These are phyloP conservation scores for Berkeleyomyces basicola DNA, from an alignment of 2,329 filamentous ascomycete species.

Conservation along the genomic window DNA sequence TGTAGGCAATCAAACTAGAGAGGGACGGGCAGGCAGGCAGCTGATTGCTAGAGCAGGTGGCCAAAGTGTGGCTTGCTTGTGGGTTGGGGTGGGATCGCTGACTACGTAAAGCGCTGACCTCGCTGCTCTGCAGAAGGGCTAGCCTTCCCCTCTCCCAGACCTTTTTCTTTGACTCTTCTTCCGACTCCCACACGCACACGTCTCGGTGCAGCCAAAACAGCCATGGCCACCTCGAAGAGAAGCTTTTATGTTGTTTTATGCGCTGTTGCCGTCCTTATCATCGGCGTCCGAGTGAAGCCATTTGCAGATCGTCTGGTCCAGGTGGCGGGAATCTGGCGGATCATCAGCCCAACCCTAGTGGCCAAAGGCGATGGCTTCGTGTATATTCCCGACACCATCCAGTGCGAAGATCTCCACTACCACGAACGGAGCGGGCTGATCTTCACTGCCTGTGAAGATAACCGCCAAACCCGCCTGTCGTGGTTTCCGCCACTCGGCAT, in stretches of 20 bases:
- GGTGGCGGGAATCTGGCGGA: constrained; percentile 20
- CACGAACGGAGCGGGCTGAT: constrained; percentile 30
- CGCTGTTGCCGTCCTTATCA: not conserved
- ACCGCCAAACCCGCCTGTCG: constrained; percentile 23
- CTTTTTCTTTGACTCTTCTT: not conserved
- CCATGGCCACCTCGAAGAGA: not conserved
- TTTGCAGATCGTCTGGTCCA: constrained; percentile 6
- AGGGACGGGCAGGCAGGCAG: not conserved
- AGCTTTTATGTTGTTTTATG: not conserved
- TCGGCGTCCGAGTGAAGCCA: not conserved
- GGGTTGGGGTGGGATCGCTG: no score
- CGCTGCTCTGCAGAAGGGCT: not conserved
- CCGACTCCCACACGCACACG: not conserved
- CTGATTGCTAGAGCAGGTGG: not conserved
- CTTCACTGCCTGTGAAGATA: constrained; percentile 40
- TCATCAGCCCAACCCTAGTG: constrained; percentile 15
- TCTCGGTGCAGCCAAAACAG: not conserved
- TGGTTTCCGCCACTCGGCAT: constrained; percentile 36
- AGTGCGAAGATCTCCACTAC: constrained; percentile 45
- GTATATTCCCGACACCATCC: constrained; percentile 32
- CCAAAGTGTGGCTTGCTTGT: not conserved
- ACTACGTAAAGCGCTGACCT: no score
- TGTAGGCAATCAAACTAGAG: not conserved
- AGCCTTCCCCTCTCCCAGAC: not conserved
- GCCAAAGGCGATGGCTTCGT: constrained; percentile 20